Percentiles rank a stretch among this genome's conserved stretches.
These are phyloP conservation scores for Sanghuangporus sanghuang DNA, from an alignment of 1,284 basidiomycete genomes.

Conservation along the genomic window DNA sequence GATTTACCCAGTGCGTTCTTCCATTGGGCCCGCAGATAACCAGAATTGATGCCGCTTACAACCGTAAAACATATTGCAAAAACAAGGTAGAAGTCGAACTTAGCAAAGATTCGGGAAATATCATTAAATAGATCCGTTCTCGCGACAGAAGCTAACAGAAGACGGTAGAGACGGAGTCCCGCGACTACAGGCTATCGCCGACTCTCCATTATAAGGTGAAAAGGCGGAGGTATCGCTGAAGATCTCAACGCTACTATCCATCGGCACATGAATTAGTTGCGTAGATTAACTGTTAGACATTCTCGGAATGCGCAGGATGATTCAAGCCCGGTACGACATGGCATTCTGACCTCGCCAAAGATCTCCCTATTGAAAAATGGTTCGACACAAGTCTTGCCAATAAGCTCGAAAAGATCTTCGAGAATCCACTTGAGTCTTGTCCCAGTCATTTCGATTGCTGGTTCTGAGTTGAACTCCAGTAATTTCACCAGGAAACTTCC, in stretches of 20 bases:
- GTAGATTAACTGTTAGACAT: conserved; percentile 6
- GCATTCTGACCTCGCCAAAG: background rate
- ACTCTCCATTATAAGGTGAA: background rate
- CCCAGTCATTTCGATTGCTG: conserved; percentile 93
- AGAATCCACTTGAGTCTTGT: conserved; percentile 76
- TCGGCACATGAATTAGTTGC: background rate
- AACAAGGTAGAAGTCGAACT: too few species aligned
- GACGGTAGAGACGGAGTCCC: background rate
- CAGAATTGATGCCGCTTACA: too few species aligned
- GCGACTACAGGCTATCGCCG: background rate
- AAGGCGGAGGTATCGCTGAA: background rate
- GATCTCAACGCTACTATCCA: background rate
- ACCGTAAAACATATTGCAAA: too few species aligned
- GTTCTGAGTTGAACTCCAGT: conserved; percentile 92
- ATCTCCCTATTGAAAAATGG: conserved; percentile 47
- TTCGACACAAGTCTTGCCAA: conserved; percentile 61
- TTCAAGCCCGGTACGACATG: background rate
- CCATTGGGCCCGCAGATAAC: too few species aligned
- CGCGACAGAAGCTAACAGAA: background rate
- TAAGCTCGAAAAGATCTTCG: conserved; percentile 74
- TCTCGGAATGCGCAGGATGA: background rate
- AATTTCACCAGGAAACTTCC: conserved; percentile 62
- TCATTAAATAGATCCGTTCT: background rate
- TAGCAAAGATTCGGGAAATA: background rate
- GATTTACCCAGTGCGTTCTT: too few species aligned